Conservation (phyloP, 2,329 filamentous ascomycete genomes). For the Neodidymelliopsis sp. region DNA sequence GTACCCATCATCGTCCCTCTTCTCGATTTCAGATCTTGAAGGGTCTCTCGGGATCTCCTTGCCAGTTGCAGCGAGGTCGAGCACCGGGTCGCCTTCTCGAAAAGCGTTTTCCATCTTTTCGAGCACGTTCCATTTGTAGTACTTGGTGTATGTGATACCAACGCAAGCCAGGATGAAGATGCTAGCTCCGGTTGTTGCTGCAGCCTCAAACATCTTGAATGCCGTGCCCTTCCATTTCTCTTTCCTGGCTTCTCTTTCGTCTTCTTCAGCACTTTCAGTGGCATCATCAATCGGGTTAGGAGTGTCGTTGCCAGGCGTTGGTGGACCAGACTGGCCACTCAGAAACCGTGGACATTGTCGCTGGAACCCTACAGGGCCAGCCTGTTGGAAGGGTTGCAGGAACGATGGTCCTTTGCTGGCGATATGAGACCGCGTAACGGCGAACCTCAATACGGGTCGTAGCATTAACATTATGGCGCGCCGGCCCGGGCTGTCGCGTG, state of each 20-base stretch:
- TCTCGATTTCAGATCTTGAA: slow-evolving; percentile 23
- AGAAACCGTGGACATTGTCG: slow-evolving; percentile 32
- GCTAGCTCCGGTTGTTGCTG: slow-evolving; percentile 59
- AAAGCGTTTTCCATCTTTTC: slow-evolving; percentile 94
- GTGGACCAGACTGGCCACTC: slow-evolving; percentile 46
- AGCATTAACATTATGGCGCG: slow-evolving; percentile 43
- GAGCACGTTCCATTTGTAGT: slow-evolving; percentile 90
- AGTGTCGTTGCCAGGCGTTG: slow-evolving; percentile 47
- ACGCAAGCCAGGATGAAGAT: slow-evolving; percentile 57
- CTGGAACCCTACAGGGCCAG: slow-evolving; percentile 27
- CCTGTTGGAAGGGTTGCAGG: slow-evolving; percentile 31
- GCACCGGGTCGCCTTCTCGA: slow-evolving; percentile 86
- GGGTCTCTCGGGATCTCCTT: slow-evolving; percentile 45
- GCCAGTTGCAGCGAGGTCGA: slow-evolving; percentile 65
- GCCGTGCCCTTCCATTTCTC: slow-evolving; percentile 50
- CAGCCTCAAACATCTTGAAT: slow-evolving; percentile 62
- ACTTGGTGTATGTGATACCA: slow-evolving; percentile 57
- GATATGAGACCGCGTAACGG: slow-evolving; percentile 10
- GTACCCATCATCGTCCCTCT: slow-evolving; percentile 55
- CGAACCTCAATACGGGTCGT: slow-evolving; percentile 25
- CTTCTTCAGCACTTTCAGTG: slow-evolving; percentile 32
- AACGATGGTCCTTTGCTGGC: slow-evolving; percentile 9
- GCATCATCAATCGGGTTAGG: slow-evolving; percentile 51
- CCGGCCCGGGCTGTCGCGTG: slow-evolving; percentile 33
- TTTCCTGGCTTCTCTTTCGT: slow-evolving; percentile 27